phyloP scores from a whole-genome alignment of 257 asterid species.

The Gynochthodes officinalis region DNA sequence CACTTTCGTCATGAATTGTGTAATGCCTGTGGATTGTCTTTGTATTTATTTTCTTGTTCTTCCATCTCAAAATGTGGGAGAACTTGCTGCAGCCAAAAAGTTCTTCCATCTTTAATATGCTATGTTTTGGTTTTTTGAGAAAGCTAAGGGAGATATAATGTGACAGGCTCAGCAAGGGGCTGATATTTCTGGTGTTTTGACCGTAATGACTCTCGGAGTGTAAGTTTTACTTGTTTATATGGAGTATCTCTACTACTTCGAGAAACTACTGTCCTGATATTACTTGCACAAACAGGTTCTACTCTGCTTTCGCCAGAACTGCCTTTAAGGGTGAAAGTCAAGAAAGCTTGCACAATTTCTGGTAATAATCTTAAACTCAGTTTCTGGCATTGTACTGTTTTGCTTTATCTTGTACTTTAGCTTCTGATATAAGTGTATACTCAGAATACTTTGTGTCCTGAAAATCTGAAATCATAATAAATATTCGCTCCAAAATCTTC shows the following conservation, averaged over 20 bases:
- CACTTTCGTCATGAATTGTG: no score
- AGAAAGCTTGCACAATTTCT: conserved; percentile 86
- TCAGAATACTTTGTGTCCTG: neutral
- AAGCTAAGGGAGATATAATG: conserved; percentile 25
- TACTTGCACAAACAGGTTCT: conserved; percentile 61
- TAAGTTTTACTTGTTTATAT: conserved; percentile 39
- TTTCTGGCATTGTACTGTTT: neutral
- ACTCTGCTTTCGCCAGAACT: conserved; percentile 88
- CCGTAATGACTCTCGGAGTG: conserved; percentile 98
- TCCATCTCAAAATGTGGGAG: no score
- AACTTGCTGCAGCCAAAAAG: no score
- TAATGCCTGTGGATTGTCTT: no score
- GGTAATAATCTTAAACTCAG: conserved; percentile 42
- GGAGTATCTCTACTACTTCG: conserved; percentile 23
- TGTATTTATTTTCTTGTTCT: no score
- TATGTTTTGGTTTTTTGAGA: no score
- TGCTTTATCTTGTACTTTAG: neutral
- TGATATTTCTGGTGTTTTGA: conserved; percentile 78
- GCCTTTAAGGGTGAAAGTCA: conserved; percentile 97
- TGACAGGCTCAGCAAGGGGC: conserved; percentile 84
- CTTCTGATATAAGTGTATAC: neutral
- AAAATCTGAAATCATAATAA: neutral
- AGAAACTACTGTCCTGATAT: conserved; percentile 31
- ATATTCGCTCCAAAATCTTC: neutral
- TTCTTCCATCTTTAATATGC: no score